phyloP scores from a whole-genome alignment of 2,329 filamentous ascomycete genomes.

The Aureobasidium zeae region DNA sequence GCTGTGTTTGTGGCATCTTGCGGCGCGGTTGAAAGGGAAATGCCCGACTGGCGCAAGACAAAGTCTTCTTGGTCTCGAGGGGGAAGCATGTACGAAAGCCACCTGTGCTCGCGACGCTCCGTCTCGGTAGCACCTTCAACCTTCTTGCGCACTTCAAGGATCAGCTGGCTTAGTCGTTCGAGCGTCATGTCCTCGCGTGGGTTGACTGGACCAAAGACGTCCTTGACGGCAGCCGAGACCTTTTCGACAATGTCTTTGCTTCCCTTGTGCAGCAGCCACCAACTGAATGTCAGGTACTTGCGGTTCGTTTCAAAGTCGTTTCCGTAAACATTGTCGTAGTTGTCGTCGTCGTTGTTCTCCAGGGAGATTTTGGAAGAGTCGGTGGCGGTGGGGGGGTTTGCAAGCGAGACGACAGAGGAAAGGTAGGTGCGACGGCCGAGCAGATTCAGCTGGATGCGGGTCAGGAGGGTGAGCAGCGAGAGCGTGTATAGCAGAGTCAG shows the following conservation, averaged over 20 bases:
- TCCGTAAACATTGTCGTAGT: slow-evolving; percentile 69
- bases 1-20: slow-evolving; percentile 26
- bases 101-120: slow-evolving; percentile 56
- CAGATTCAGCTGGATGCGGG: slow-evolving; percentile 91
- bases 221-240: slow-evolving; percentile 76
- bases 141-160: slow-evolving; percentile 71
- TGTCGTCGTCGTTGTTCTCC: slow-evolving; percentile 88
- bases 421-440: slow-evolving; percentile 92
- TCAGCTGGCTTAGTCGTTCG: slow-evolving; percentile 68
- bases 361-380: slow-evolving; percentile 71
- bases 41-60: slow-evolving; percentile 78
- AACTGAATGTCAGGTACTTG: slow-evolving; percentile 90
- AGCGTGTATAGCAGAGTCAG: slow-evolving; percentile 91
- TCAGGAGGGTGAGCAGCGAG: slow-evolving; percentile 80
- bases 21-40: slow-evolving; percentile 37
- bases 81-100: slow-evolving; percentile 79
- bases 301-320: slow-evolving; percentile 95
- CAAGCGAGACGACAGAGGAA: slow-evolving; percentile 86
- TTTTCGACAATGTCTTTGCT: slow-evolving; percentile 74
- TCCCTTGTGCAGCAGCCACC: slow-evolving; percentile 91
- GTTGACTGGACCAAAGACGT: slow-evolving; percentile 81
- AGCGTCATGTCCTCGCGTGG: slow-evolving; percentile 81
- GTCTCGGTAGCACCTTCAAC: slow-evolving; percentile 67
- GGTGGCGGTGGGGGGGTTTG: slow-evolving; percentile 54
- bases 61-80: slow-evolving; percentile 67